These are phyloP conservation scores for Salix udensis DNA, from an alignment of 345 rosid species.

Conservation along the genomic window DNA sequence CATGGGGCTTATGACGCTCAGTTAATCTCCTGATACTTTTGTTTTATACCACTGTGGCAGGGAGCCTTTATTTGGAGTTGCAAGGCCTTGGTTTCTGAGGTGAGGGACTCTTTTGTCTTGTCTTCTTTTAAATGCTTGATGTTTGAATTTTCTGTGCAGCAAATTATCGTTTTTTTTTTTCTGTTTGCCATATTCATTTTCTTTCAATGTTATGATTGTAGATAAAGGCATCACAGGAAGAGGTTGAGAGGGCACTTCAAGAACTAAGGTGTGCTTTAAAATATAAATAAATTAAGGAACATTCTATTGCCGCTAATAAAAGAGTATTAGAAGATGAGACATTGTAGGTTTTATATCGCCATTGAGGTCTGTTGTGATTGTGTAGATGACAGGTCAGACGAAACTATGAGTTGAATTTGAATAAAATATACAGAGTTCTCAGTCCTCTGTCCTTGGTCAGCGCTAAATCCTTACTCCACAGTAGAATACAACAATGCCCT, in stretches of 20 bases:
- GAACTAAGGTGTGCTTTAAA: conserved; percentile 61
- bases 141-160: neutral
- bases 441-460: no score
- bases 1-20: conserved; percentile 1
- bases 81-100: conserved; percentile 90
- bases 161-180: neutral
- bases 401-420: no score
- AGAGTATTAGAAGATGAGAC: no score
- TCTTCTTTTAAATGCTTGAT: neutral
- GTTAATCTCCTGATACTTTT: conserved; percentile 14
- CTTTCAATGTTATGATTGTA: conserved; percentile 21
- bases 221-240: conserved; percentile 76
- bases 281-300: conserved; percentile 1
- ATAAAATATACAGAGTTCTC: no score
- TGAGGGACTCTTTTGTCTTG: conserved; percentile 23
- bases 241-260: conserved; percentile 63
- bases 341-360: no score
- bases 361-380: no score
- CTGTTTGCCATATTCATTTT: neutral
- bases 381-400: no score
- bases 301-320: neutral
- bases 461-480: no score
- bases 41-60: conserved; percentile 29
- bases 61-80: conserved; percentile 95
- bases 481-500: no score